Percentiles rank a stretch among this genome's conserved stretches.
phyloP scores from a whole-genome alignment of 2,329 filamentous ascomycete genomes.

The Aspergillus intermedius region DNA sequence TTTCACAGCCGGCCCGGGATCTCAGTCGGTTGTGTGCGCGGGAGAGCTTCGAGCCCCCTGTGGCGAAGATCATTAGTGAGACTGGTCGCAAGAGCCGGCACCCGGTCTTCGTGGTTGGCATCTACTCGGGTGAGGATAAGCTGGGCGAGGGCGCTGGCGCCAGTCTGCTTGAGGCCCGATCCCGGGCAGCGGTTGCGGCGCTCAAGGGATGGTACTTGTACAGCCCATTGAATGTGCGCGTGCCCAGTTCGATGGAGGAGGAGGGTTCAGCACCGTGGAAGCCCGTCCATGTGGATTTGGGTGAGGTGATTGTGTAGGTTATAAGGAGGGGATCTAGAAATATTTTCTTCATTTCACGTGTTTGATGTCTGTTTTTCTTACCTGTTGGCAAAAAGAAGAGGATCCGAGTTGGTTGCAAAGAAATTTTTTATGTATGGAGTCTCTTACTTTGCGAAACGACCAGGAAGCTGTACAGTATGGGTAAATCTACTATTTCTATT shows the following conservation, averaged over 20 bases:
- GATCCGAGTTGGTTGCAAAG: no score
- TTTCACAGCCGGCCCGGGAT: conserved; percentile 77
- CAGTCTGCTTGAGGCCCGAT: conserved; percentile 69
- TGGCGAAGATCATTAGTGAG: conserved; percentile 82
- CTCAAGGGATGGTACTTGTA: conserved; percentile 97
- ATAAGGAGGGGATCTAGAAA: conserved; percentile 2
- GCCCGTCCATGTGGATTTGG: conserved; percentile 62
- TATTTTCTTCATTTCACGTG: no score
- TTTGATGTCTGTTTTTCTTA: conserved; percentile 8
- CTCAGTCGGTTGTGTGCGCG: conserved; percentile 74
- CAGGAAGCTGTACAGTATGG: conserved; percentile 34
- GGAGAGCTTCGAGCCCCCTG: conserved; percentile 80
- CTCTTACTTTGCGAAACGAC: conserved; percentile 26
- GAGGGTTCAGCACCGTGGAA: conserved; percentile 58
- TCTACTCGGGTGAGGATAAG: conserved; percentile 86
- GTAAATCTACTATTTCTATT: conserved; percentile 27
- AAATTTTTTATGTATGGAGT: conserved; percentile 4
- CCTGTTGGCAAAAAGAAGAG: neutral
- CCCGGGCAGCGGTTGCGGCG: conserved; percentile 73
- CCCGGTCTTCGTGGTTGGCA: conserved; percentile 88
- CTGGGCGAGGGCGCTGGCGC: conserved; percentile 82
- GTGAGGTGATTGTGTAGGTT: conserved; percentile 56
- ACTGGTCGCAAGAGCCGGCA: conserved; percentile 78
- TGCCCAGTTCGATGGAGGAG: conserved; percentile 64
- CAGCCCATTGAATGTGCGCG: conserved; percentile 61